phyloP scores from a whole-genome alignment of 2,329 filamentous ascomycete genomes.

The Didymella segeticola region DNA sequence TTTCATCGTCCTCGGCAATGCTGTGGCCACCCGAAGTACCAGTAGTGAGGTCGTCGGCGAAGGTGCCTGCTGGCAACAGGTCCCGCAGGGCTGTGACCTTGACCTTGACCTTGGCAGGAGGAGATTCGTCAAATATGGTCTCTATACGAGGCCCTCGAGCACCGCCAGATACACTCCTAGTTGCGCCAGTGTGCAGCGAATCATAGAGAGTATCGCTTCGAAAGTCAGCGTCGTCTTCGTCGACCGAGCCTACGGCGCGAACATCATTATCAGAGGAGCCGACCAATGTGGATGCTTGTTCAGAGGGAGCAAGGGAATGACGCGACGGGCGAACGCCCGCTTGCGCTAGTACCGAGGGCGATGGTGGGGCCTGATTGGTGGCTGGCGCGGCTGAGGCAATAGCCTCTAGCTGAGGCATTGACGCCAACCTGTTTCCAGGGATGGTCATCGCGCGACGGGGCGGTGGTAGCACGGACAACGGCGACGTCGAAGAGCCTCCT shows the following conservation, averaged over 20 bases:
- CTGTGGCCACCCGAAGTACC: conserved; percentile 49
- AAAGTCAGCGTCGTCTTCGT: conserved; percentile 80
- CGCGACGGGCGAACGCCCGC: conserved; percentile 55
- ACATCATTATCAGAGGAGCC: conserved; percentile 71
- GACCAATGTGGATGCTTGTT: conserved; percentile 69
- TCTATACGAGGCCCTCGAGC: conserved; percentile 75
- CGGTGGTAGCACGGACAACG: conserved; percentile 25
- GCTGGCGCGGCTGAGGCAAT: conserved; percentile 36
- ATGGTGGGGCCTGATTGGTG: conserved; percentile 45
- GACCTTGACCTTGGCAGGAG: conserved; percentile 54
- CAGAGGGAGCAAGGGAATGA: conserved; percentile 63
- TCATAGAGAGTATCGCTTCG: conserved; percentile 80
- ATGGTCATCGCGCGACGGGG: conserved; percentile 23
- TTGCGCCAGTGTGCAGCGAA: conserved; percentile 74
- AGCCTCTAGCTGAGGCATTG: conserved; percentile 42
- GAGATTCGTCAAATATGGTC: conserved; percentile 82
- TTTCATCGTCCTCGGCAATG: conserved; percentile 60
- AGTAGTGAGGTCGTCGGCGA: conserved; percentile 46
- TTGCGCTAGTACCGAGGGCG: conserved; percentile 42
- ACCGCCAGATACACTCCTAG: conserved; percentile 66
- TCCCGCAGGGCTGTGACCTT: conserved; percentile 56
- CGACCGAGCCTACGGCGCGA: conserved; percentile 69
- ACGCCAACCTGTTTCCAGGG: conserved; percentile 35
- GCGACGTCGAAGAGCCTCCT: conserved; percentile 33
- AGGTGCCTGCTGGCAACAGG: conserved; percentile 56